These are phyloP conservation scores for Medicago ruthenica DNA, from an alignment of 306 rosid genomes.

Conservation along the genomic window DNA sequence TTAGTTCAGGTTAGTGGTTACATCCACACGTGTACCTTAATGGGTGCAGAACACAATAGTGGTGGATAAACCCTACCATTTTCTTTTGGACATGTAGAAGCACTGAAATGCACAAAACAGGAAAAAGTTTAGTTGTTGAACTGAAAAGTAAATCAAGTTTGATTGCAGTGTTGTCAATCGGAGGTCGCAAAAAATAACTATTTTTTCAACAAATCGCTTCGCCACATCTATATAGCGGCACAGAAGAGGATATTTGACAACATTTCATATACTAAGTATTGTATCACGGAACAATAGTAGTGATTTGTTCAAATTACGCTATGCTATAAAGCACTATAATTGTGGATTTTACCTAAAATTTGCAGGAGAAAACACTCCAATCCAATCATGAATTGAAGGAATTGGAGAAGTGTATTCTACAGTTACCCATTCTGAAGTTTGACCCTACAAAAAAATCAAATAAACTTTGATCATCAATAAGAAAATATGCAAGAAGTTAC, in stretches of 20 bases:
- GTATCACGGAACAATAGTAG: not conserved
- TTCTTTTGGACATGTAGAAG: conserved; percentile 71
- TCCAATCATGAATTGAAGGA: conserved; percentile 84
- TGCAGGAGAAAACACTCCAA: conserved; percentile 89
- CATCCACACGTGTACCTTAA: conserved; percentile 61
- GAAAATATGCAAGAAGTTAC: not conserved
- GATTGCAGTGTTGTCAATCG: not conserved
- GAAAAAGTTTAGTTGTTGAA: conserved; percentile 3
- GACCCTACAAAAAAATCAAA: conserved; percentile 53
- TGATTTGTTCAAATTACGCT: not conserved
- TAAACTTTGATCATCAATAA: conserved; percentile 30
- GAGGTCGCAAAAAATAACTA: not conserved
- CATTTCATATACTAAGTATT: not conserved
- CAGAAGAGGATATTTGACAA: not conserved
- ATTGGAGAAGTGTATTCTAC: conserved; percentile 65
- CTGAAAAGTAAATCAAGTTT: conserved; percentile 7
- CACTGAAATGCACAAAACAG: conserved; percentile 51
- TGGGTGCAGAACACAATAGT: conserved; percentile 72
- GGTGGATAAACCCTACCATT: conserved; percentile 57
- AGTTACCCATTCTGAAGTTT: conserved; percentile 69
- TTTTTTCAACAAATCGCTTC: not conserved
- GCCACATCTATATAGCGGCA: not conserved
- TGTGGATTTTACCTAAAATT: conserved; percentile 60
- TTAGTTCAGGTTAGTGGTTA: conserved; percentile 10
- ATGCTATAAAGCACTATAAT: not conserved